phyloP scores from a whole-genome alignment of 2,329 filamentous ascomycete species.

The Trichoderma atroviride region DNA sequence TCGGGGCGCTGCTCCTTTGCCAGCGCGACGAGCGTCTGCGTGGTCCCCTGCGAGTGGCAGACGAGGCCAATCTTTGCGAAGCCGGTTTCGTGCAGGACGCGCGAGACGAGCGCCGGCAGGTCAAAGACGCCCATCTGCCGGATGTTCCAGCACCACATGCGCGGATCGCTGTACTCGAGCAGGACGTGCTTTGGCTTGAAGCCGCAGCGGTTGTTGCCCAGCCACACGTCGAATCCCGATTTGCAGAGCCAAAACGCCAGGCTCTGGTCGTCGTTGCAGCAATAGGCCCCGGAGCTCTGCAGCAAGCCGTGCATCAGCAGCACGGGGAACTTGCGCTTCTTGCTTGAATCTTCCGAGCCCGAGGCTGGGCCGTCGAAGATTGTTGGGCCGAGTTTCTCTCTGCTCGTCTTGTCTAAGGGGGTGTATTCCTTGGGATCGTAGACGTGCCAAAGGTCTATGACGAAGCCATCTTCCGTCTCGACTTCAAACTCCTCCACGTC shows the following conservation, averaged over 20 bases:
- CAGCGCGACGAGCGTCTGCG: slow-evolving; percentile 82
- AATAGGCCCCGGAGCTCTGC: slow-evolving; percentile 86
- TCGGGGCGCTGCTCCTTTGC: slow-evolving; percentile 89
- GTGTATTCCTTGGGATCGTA: slow-evolving; percentile 79
- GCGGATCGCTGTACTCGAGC: slow-evolving; percentile 73
- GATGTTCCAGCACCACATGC: slow-evolving; percentile 98
- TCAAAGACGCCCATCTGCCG: slow-evolving; percentile 91
- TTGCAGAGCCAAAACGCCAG: slow-evolving; percentile 92
- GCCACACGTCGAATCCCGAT: slow-evolving; percentile 90
- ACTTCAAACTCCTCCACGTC: slow-evolving; percentile 83
- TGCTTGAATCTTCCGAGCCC: slow-evolving; percentile 41
- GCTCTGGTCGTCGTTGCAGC: slow-evolving; percentile 85
- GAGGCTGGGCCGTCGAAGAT: slow-evolving; percentile 56
- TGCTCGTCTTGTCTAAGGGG: slow-evolving; percentile 52
- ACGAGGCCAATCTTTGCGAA: slow-evolving; percentile 82
- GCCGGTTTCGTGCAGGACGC: slow-evolving; percentile 79
- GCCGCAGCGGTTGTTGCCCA: slow-evolving; percentile 91
- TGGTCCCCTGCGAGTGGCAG: slow-evolving; percentile 89
- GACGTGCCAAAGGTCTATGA: slow-evolving; percentile 86
- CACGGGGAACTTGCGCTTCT: slow-evolving; percentile 73
- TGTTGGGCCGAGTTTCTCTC: slow-evolving; percentile 58
- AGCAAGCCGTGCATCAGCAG: slow-evolving; percentile 86
- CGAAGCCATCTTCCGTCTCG: slow-evolving; percentile 91
- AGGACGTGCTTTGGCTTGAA: slow-evolving; percentile 75
- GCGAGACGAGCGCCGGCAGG: slow-evolving; percentile 76